Evolutionary conservation across 129 eudicot species (phyloP), one percentile per base, ranked within the genome.

Genomic region (Saposhnikovia divaricata): DNA sequence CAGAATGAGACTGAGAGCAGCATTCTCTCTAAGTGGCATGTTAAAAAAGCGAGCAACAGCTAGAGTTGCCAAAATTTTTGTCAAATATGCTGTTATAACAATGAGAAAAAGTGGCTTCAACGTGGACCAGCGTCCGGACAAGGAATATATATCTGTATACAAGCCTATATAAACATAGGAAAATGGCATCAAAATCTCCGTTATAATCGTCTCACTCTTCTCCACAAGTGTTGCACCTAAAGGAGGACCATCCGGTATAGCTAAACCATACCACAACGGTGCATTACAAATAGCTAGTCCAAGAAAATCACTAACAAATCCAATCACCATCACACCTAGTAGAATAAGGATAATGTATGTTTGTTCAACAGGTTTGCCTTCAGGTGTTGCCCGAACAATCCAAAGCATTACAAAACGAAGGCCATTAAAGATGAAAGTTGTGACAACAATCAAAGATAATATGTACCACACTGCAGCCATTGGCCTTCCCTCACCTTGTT

Each of bases 221-320:
- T 90, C 92, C 79, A 91, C 93, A 59, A 96, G 74, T 21, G 91
- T 89, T 18, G 96, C 83, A 25, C 97, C 99, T 78, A 96, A 76
- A 18, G 99, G 98, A 4, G 99, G 99, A 47, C 98, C 99, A 82
- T 92, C 97, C 0, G 99, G 98, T 8, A 92, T 80, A 2, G 90
- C 99, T 50, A 96, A 66, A 27, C 99, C 99, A 7, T 92, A 85
- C 97, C 96, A 96, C 74, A 92, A 80, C 4, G 99, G 91, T 73
- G 96, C 97, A 76, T 96, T 96, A 0, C 71, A 88, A 47, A 96
- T 82, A 31, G 99, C 97, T 0, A 93, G 19, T 25, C 99, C 99
- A 25, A 66, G 73, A 74, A 85, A 69, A 83, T 96, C 99, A 25
- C 90, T 76, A 10, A 88, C 9, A 78, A 92, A 92, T 0, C 88